Conservation (phyloP, 148 eudicot species). For the Dysphania ambrosioides region DNA sequence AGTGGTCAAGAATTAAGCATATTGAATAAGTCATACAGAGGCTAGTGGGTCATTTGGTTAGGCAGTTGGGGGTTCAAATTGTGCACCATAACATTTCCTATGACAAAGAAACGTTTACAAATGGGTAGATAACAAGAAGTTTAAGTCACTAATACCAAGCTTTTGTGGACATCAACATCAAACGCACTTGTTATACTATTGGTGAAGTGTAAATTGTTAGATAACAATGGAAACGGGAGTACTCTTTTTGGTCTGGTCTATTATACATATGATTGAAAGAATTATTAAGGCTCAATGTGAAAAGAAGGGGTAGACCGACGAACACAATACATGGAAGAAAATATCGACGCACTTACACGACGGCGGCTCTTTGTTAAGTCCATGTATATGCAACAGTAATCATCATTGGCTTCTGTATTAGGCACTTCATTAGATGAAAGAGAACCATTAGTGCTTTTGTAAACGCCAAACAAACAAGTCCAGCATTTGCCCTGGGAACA, state of each 20-base stretch:
- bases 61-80: background rate
- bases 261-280: too few species aligned
- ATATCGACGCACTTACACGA: background rate
- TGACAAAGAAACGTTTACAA: background rate
- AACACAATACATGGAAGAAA: background rate
- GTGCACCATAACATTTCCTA: background rate
- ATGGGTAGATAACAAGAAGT: background rate
- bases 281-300: background rate
- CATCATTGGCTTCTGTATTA: too few species aligned
- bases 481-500: conserved; percentile 8
- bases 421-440: too few species aligned
- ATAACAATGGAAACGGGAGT: conserved; percentile 3
- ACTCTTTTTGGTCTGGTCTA: too few species aligned
- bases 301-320: background rate
- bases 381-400: too few species aligned
- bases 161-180: conserved; percentile 6
- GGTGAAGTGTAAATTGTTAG: background rate
- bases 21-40: background rate
- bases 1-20: background rate
- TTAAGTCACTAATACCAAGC: too few species aligned
- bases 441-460: background rate
- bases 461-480: background rate
- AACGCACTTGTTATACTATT: background rate
- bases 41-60: conserved; percentile 5
- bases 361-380: too few species aligned